phyloP scores from a whole-genome alignment of 2,329 filamentous ascomycete species.

The Alternaria metachromatica region DNA sequence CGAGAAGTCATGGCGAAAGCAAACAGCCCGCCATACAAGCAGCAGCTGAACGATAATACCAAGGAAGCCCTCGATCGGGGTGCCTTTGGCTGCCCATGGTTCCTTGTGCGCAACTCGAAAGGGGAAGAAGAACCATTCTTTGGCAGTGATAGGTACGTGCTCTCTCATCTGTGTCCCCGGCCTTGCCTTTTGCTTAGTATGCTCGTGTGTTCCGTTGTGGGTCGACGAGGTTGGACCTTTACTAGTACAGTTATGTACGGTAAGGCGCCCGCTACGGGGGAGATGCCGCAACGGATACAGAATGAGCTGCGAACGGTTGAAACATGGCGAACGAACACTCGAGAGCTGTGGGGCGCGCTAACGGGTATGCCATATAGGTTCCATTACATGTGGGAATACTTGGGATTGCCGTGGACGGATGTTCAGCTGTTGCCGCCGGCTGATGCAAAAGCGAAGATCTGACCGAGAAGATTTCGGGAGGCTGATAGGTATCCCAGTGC shows the following conservation, averaged over 20 bases:
- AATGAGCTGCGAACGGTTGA: constrained; percentile 20
- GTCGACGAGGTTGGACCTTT: background rate
- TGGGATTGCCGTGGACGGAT: constrained; percentile 67
- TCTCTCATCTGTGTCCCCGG: background rate
- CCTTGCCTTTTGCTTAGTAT: background rate
- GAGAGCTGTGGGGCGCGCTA: constrained; percentile 15
- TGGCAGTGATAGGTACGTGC: constrained; percentile 70
- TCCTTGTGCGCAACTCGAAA: constrained; percentile 67
- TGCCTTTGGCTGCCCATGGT: constrained; percentile 80
- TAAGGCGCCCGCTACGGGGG: constrained; percentile 16
- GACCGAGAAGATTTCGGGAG: constrained; percentile 6
- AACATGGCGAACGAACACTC: constrained; percentile 13
- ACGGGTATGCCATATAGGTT: constrained; percentile 55
- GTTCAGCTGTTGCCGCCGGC: constrained; percentile 53
- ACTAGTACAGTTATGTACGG: constrained; percentile 7
- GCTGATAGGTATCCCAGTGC: background rate
- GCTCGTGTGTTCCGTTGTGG: background rate
- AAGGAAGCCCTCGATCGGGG: constrained; percentile 67
- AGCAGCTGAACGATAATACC: constrained; percentile 65
- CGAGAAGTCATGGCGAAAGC: constrained; percentile 62
- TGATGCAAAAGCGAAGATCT: constrained; percentile 40
- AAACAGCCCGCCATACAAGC: constrained; percentile 58
- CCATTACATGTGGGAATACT: constrained; percentile 71
- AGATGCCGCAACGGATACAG: background rate
- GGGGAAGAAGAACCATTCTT: constrained; percentile 74